phyloP scores from a whole-genome alignment of 805 yeast genomes.

The Lipomyces yamanashiensis region DNA sequence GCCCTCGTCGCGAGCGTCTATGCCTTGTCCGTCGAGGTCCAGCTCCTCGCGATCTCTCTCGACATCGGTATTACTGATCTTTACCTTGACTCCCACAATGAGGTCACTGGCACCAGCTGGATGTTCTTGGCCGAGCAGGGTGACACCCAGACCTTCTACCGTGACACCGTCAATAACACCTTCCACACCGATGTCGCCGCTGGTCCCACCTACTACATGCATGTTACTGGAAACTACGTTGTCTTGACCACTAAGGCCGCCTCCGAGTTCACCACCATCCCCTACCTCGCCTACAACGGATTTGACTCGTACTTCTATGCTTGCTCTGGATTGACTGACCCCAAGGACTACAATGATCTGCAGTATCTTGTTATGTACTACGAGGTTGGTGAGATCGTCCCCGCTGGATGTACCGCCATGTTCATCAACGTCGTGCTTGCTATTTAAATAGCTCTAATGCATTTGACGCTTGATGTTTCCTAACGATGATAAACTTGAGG shows the following conservation, averaged over 20 bases:
- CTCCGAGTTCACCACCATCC: neutral
- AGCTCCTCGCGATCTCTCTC: neutral
- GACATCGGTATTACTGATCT: neutral
- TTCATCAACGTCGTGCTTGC: slow-evolving; percentile 2
- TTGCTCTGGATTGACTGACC: neutral
- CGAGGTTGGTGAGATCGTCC: slow-evolving; percentile 1
- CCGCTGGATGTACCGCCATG: neutral
- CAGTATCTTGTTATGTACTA: slow-evolving; percentile 7
- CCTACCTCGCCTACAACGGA: slow-evolving; percentile 6
- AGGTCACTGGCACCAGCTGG: slow-evolving; percentile 6
- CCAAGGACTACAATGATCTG: slow-evolving; percentile 3
- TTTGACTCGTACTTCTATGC: slow-evolving; percentile 1
- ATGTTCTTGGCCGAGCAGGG: slow-evolving; percentile 1
- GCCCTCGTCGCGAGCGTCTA: neutral
- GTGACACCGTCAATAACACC: neutral
- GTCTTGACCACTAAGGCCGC: neutral
- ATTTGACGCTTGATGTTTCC: neutral
- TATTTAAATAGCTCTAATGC: neutral
- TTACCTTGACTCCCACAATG: neutral
- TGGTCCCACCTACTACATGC: neutral
- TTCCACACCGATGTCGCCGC: neutral
- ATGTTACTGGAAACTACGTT: neutral
- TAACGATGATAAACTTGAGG: slow-evolving; percentile 2
- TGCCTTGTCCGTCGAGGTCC: neutral
- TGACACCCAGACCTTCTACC: neutral